Base-by-base conservation (phyloP, 352 stramenopile genomes). In the Phytophthora lateralis region DNA sequence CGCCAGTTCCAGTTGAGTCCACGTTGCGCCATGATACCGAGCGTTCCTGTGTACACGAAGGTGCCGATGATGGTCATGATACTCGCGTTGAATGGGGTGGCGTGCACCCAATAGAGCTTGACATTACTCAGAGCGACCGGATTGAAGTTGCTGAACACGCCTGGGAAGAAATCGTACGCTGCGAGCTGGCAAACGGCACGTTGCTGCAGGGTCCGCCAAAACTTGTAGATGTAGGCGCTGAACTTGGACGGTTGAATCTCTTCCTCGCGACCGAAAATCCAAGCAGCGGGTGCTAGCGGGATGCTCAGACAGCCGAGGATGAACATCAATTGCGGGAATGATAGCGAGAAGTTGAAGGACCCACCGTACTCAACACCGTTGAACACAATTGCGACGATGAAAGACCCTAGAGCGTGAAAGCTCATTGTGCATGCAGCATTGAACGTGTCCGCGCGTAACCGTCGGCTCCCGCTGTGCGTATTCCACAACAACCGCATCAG, bases 401-500 rank as follows among this genome's bases (percentile, higher is more conserved):
- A 55, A 0, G 61, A 55, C 2, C 68, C 73, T 0, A 82, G 8
- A 4, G 69, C 61, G 9, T 66, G 66, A 47, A 64, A 76, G 4
- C 46, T 50, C 21, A 69, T 71, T 65, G 46, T 86, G 68, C 24
- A 80, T 71, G 2, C 56, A 68, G 6, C 69, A 57, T 26, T 82
- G 75, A 9, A 76, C 42, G 4, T 64, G 66, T 8, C 74, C 74
- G 30, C 76, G 47, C 8, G 63, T 73, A 4, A 46, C 51, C 9
- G 75, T 38, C 7, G 64, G 75, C 41, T 87, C 69, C 46, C 69
- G 62, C 60, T 82, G 57, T 51, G 69, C 62, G 24, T 65, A 54
- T 55, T 88, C 73, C 8, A 86, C 75, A 11, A 85, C 66, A 32
- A 87, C 58, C 9, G 79, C 73, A 51, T 85, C 76, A 1, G 73